These are phyloP conservation scores for Xylaria hypoxylon DNA, from an alignment of 2,329 filamentous ascomycete genomes.

Conservation along the genomic window DNA sequence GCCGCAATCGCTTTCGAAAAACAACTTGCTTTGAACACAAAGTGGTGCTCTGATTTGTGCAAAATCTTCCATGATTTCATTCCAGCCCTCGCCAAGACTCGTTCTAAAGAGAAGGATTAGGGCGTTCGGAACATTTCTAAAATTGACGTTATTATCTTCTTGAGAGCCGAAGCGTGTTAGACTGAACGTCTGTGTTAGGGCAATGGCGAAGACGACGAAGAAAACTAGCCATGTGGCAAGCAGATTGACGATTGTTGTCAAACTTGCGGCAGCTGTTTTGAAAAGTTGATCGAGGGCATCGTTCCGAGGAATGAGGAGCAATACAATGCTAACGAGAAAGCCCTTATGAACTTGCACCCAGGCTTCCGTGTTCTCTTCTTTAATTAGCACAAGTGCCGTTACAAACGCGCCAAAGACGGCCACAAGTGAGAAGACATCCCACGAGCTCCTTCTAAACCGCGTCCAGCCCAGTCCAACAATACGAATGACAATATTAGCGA, in stretches of 20 bases:
- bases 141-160: constrained; percentile 85
- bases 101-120: constrained; percentile 92
- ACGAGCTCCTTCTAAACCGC: constrained; percentile 90
- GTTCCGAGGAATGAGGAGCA: constrained; percentile 93
- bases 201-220: constrained; percentile 96
- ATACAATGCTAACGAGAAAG: constrained; percentile 88
- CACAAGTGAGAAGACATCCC: constrained; percentile 90
- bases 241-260: constrained; percentile 89
- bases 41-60: constrained; percentile 82
- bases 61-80: constrained; percentile 95
- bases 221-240: constrained; percentile 97
- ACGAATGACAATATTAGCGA: constrained; percentile 84
- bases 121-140: constrained; percentile 92
- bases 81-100: constrained; percentile 97
- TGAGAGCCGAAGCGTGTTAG: constrained; percentile 85
- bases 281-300: constrained; percentile 98
- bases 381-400: constrained; percentile 83
- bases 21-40: constrained; percentile 77
- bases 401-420: constrained; percentile 81
- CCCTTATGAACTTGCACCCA: constrained; percentile 91
- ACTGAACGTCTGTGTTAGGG: constrained; percentile 94
- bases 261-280: constrained; percentile 95
- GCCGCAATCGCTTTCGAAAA: constrained; percentile 92
- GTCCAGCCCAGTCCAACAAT: constrained; percentile 91
- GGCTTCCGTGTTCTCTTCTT: constrained; percentile 66